Base-by-base conservation (phyloP, 1,139 yeast species). In the Scheffersomyces insectosa region DNA sequence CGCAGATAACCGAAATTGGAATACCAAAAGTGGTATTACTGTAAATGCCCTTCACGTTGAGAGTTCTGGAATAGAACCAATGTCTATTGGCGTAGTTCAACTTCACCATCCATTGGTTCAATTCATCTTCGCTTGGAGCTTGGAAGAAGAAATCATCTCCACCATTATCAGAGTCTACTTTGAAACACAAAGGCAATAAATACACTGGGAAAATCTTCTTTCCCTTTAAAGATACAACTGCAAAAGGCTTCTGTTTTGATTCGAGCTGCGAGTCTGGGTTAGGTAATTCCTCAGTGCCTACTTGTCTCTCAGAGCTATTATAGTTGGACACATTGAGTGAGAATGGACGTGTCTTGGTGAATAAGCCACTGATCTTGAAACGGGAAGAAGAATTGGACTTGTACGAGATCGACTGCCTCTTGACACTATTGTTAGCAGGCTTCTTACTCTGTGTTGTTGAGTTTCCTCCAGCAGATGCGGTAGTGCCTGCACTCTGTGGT, bases 1-100 rank as follows among this genome's bases (percentile, higher is more conserved):
- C 78, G 60, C 97, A 89, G 5, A 90, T 79, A 53, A 80, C 82
- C 38, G 74, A 78, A 30, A 93, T 71, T 2, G 98, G 97, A 32
- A 91, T 85, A n/a, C 98, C 98, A 74, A 91, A 93, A 3, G 93
- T 88, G 4, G 70, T 55, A 42, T 60, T 74, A 57, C 46, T 70
- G 56, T 56, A 57, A 28, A 51, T 54, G 39, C 52, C 54, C 53
- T 62, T 72, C 23, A 51, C 41, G 49, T 72, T 77, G 42, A 77
- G 62, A 1, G 62, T 29, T 41, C 68, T 70, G 1, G 84, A 79
- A 48, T 57, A 70, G 54, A 72, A 80, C 85, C 85, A 80, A 54
- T 80, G 84, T 39, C 79, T 70, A 46, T 74, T 76, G 8, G 82
- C 74, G 51, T 64, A 76, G 45, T 66, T 70, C 46, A 79, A 59